Evolutionary conservation across 495 filamentous ascomycete genomes (phyloP).

Genomic region (Penicillium paxilli): DNA sequence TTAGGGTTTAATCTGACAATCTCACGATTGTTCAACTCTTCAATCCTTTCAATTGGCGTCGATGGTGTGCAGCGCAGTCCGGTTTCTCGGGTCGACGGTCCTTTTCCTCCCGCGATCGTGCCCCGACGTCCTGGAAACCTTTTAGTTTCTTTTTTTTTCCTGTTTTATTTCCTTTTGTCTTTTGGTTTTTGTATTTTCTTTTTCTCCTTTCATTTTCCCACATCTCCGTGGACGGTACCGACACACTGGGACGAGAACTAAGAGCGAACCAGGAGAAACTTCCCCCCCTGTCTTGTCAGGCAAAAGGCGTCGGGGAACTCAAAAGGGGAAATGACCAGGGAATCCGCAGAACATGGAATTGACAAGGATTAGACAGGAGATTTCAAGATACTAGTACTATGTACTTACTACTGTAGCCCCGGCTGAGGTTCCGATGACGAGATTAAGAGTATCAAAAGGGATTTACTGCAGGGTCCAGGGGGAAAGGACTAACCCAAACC

Average conservation of each 20-base stretch:
- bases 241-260: conserved; percentile 11
- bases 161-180: not conserved
- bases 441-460: not conserved
- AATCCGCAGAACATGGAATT: not conserved
- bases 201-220: not conserved
- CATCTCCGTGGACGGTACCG: conserved; percentile 10
- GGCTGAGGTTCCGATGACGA: not conserved
- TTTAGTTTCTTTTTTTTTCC: not conserved
- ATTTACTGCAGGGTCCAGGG: conserved; percentile 16
- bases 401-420: not conserved
- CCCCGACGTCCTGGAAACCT: conserved; percentile 1
- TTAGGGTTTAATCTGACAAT: not conserved
- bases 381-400: not conserved
- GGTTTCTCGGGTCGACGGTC: conserved; percentile 15
- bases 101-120: conserved; percentile 1
- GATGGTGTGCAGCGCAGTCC: conserved; percentile 5
- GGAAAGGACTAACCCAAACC: not conserved
- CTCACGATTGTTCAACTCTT: not conserved
- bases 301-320: conserved; percentile 8
- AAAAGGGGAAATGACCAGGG: conserved; percentile 13
- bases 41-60: not conserved
- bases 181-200: not conserved
- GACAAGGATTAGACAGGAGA: not conserved
- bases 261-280: conserved; percentile 2
- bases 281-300: not conserved